Evolutionary conservation across 768 basidiomycete species (phyloP).

Genomic region (Udeniomyces megalosporus): DNA sequence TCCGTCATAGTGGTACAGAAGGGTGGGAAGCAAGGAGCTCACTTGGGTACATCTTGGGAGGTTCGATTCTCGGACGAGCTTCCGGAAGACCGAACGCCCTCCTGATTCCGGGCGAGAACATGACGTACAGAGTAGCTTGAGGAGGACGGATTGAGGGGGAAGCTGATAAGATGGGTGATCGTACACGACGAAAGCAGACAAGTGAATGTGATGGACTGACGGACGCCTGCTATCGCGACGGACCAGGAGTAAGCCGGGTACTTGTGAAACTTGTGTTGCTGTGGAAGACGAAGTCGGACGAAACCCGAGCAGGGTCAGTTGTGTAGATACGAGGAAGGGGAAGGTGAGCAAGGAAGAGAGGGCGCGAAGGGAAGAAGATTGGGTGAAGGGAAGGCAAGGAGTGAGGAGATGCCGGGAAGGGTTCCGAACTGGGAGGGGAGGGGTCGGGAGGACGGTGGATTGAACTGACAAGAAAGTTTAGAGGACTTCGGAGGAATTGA

Average conservation of each 20-base stretch:
- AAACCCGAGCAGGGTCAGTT: no score
- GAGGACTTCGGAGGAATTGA: no score
- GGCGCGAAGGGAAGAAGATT: no score
- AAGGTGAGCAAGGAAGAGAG: not conserved
- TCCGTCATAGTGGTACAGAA: no score
- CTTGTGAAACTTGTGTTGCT: slow-evolving; percentile 3
- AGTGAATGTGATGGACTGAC: not conserved
- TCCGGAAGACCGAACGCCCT: no score
- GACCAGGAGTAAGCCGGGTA: slow-evolving; percentile 2
- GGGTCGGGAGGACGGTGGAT: not conserved
- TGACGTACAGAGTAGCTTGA: no score
- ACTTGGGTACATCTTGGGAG: no score
- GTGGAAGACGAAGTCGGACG: not conserved
- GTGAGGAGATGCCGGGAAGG: no score
- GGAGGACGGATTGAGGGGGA: not conserved
- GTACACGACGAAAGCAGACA: not conserved
- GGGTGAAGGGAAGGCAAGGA: no score
- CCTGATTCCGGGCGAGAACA: no score
- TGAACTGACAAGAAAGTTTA: not conserved
- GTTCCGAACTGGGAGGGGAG: not conserved
- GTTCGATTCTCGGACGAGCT: no score
- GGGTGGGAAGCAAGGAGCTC: no score
- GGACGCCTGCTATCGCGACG: not conserved
- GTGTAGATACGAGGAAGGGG: not conserved
- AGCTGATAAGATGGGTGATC: not conserved